Base-by-base conservation (phyloP, 2,329 filamentous ascomycete genomes). In the Byssoonygena ceratinophila region DNA sequence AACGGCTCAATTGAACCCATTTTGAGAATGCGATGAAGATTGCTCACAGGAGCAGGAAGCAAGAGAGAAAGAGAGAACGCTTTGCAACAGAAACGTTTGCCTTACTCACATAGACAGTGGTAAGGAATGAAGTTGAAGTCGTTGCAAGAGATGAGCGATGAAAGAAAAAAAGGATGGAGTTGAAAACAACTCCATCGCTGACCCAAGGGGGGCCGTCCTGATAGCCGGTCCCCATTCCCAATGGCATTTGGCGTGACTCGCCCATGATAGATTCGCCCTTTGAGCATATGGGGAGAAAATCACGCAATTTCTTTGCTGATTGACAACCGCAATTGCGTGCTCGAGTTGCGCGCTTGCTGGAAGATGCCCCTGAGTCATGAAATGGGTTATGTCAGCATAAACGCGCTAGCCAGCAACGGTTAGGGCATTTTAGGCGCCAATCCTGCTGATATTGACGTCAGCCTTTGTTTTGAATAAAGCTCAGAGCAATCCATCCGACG, bases 1-100 rank as follows among this genome's bases (percentile, higher is more conserved):
- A 52, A 53, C 22, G 54, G 47, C 11, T 58, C 56, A 36, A 56
- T 41, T 7, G 56, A 54, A 41, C 54, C 45, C 56, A 58, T 58
- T 43, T 43, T 32, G 12, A 2, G 8, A 18, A 1, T 16, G 23
- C 22, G 16, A 20, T n/a, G 27, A 25, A 7, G 14, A n/a, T 14
- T 23, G 16, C 18, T 2, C 25, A 29, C 3, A 40, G 18, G 14
- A 40, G 37, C 11, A 16, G n/a, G 36, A 46, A 25, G 14, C 37
- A 18, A 46, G 16, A 20, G 16, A 22, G 22, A 34, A 25, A 34
- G 11, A 44, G 25, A n/a, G 46, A 46, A 22, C 36, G 9, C 11
- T 25, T 8, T 34, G 29, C 7, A 39, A 29, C 11, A 22, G 32
- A 34, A 44, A 36, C 16, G 27, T 18, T 34, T 12, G 36, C 39